Percentiles rank a stretch among this genome's conserved stretches.
These are phyloP conservation scores for Cladosporium oxysporum DNA, from an alignment of 2,329 filamentous ascomycete genomes.

Conservation along the genomic window DNA sequence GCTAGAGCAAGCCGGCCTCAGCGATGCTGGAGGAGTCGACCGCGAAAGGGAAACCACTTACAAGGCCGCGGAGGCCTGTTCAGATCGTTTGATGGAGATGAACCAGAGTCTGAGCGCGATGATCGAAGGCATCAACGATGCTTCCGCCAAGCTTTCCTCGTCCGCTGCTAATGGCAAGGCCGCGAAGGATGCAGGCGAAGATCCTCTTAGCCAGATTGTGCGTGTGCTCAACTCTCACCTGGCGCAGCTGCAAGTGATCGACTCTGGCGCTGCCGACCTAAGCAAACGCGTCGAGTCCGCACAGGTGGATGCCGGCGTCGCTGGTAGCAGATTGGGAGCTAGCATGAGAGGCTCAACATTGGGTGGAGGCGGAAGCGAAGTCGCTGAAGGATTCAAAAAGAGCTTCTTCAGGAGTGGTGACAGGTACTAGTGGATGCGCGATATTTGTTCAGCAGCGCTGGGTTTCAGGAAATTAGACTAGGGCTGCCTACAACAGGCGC, in stretches of 20 bases:
- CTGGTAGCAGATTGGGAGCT: slow-evolving; percentile 14
- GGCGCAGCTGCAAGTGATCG: slow-evolving; percentile 88
- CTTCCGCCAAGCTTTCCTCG: slow-evolving; percentile 76
- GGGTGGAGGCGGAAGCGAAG: slow-evolving; percentile 6
- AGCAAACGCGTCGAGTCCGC: slow-evolving; percentile 80
- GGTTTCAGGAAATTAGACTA: neutral
- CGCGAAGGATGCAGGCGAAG: slow-evolving; percentile 64
- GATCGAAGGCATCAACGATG: slow-evolving; percentile 97
- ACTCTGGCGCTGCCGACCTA: slow-evolving; percentile 76
- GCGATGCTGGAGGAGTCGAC: slow-evolving; percentile 69
- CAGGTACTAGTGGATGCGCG: neutral
- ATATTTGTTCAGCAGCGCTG: neutral
- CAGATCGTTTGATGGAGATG: slow-evolving; percentile 89
- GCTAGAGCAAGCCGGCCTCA: slow-evolving; percentile 70
- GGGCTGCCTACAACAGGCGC: neutral
- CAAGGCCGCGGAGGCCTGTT: slow-evolving; percentile 89
- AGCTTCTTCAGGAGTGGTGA: slow-evolving; percentile 13
- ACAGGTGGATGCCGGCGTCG: slow-evolving; percentile 66
- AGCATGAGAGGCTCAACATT: slow-evolving; percentile 11
- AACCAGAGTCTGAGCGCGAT: slow-evolving; percentile 89
- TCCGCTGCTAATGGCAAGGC: slow-evolving; percentile 59
- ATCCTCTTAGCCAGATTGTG: slow-evolving; percentile 88
- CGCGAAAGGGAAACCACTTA: slow-evolving; percentile 92
- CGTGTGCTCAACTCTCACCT: slow-evolving; percentile 92
- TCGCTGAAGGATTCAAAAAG: slow-evolving; percentile 17